Percentiles rank a stretch among this genome's conserved stretches.
Conservation (phyloP, 371 early-diverging fungal genomes). For the Lichtheimia hyalospora region DNA sequence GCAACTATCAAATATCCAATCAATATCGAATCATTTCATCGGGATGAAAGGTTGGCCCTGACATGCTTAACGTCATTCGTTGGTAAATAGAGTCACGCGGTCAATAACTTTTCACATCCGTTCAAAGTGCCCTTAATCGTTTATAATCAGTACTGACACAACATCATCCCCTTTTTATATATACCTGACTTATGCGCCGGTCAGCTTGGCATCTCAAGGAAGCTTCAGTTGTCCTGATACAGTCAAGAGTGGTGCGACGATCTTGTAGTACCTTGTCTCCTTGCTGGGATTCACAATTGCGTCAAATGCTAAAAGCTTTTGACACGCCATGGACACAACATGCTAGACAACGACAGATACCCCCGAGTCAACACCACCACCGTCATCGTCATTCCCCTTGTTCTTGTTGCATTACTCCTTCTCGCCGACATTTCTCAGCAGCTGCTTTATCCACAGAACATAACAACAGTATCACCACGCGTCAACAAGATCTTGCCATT, state of each 20-base stretch:
- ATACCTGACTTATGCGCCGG: conserved; percentile 33
- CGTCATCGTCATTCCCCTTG: background rate
- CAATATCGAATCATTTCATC: no score
- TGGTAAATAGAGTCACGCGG: no score
- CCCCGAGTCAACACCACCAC: background rate
- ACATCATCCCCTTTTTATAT: no score
- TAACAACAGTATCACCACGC: conserved; percentile 3
- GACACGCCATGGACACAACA: conserved; percentile 17
- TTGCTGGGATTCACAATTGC: conserved; percentile 33
- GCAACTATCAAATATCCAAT: no score
- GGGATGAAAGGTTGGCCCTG: no score
- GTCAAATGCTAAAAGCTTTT: conserved; percentile 26
- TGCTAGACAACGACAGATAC: background rate
- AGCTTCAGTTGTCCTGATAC: conserved; percentile 35
- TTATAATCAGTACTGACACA: no score
- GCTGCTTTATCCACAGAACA: conserved; percentile 2
- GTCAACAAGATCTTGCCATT: background rate
- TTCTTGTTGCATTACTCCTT: conserved; percentile 12
- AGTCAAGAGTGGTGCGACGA: conserved; percentile 15
- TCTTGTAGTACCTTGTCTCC: conserved; percentile 16
- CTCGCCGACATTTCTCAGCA: background rate
- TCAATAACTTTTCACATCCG: no score
- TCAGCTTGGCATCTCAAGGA: conserved; percentile 42
- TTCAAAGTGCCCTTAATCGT: no score
- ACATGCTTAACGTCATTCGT: no score